Evolutionary conservation across 1,284 basidiomycete genomes (phyloP).

Genomic region (Tilletia indica): DNA sequence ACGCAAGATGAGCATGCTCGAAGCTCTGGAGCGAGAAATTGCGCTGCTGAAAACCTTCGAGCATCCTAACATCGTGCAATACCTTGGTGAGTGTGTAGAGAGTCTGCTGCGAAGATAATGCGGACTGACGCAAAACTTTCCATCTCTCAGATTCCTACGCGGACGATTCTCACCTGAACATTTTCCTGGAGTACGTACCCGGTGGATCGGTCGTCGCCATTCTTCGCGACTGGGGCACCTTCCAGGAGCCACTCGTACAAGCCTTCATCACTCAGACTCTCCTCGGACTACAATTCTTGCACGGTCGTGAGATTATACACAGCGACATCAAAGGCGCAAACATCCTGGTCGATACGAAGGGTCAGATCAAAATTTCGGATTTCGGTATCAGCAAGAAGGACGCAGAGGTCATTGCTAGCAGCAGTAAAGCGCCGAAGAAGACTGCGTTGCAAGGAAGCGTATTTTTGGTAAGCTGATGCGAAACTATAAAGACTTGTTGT

Average conservation of each 20-base stretch:
- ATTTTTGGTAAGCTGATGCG: slow-evolving; percentile 67
- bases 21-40: slow-evolving; percentile 91
- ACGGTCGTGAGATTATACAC: slow-evolving; percentile 92
- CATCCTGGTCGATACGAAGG: slow-evolving; percentile 97
- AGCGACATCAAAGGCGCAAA: slow-evolving; percentile 98
- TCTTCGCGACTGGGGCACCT: slow-evolving; percentile 89
- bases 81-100: slow-evolving; percentile 69
- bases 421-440: slow-evolving; percentile 5
- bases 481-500: no score
- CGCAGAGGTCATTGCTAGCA: neutral
- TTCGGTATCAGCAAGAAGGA: slow-evolving; percentile 98
- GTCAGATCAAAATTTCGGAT: slow-evolving; percentile 96
- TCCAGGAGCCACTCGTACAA: slow-evolving; percentile 89
- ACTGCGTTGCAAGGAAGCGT: slow-evolving; percentile 79
- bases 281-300: slow-evolving; percentile 85
- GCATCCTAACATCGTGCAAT: slow-evolving; percentile 97
- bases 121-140: neutral
- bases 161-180: slow-evolving; percentile 71
- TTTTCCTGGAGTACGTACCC: slow-evolving; percentile 98
- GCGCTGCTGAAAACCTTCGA: slow-evolving; percentile 90
- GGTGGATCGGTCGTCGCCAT: slow-evolving; percentile 93
- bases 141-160: slow-evolving; percentile 40
- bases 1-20: slow-evolving; percentile 90
- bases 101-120: slow-evolving; percentile 7
- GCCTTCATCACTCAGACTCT: slow-evolving; percentile 94